phyloP scores from a whole-genome alignment of 169 alveolate genomes.

The Ichthyophthirius multifiliis region DNA sequence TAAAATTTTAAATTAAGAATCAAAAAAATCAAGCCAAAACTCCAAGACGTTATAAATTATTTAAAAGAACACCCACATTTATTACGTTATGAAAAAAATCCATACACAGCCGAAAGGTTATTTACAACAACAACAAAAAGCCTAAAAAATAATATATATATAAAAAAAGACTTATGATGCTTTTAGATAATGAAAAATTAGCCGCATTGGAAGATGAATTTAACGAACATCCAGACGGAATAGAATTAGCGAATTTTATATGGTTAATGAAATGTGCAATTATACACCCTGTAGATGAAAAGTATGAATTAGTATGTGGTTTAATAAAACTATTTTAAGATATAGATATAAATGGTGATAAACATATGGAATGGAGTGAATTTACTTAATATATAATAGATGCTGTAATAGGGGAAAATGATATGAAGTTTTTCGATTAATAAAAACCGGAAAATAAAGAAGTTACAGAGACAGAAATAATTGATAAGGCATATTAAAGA shows the following conservation, averaged over 20 bases:
- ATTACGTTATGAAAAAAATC: slow-evolving; percentile 2
- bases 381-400: slow-evolving; percentile 69
- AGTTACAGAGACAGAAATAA: slow-evolving; percentile 38
- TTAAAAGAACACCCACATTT: slow-evolving; percentile 1
- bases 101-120: slow-evolving; percentile 12
- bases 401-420: slow-evolving; percentile 56
- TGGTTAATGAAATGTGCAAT: slow-evolving; percentile 72
- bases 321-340: slow-evolving; percentile 21
- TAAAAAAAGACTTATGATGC: slow-evolving; percentile 69
- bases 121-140: too few relatives aligned
- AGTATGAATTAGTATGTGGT: slow-evolving; percentile 70
- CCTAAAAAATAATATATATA: not conserved
- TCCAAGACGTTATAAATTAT: slow-evolving; percentile 7
- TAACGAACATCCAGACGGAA: slow-evolving; percentile 72
- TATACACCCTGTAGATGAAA: slow-evolving; percentile 51
- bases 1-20: not conserved
- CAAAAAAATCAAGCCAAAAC: not conserved
- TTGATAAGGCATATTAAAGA: slow-evolving; percentile 49
- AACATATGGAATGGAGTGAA: slow-evolving; percentile 47
- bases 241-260: slow-evolving; percentile 58
- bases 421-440: slow-evolving; percentile 11
- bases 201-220: slow-evolving; percentile 75
- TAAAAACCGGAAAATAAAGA: slow-evolving; percentile 36
- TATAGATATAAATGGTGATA: slow-evolving; percentile 33
- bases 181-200: slow-evolving; percentile 67